Base-by-base conservation (phyloP, 108 stramenopile genomes). In the Mayamaea pseudoterrestris region DNA sequence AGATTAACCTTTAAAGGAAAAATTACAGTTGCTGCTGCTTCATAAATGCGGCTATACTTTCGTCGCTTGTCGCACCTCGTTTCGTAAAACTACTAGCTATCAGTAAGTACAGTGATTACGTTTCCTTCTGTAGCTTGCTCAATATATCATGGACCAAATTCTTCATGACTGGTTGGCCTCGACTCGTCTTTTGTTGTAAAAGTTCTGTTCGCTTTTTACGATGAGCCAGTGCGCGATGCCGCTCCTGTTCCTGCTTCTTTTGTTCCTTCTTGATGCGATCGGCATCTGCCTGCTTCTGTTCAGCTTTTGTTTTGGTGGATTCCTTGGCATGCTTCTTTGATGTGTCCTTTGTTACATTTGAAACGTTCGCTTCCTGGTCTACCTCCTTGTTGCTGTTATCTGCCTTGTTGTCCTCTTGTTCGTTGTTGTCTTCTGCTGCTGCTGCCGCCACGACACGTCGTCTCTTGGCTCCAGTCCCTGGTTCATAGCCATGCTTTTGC, bases 131-230 rank as follows among this genome's bases (percentile, higher is more conserved):
- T 22, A 87, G 58, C 53, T 80, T 82, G 23, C 53, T 58, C 44
- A 87, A 35, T 60, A 87, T 64, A 57, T 78, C 71, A n/a, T 66
- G 63, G 23, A 83, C 70, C 16, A 74, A 57, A 50, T 88, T 64
- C 31, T 76, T 74, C 71, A 88, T 83, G 44, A 88, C 55, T n/a
- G 85, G 85, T 47, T 87, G 85, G 2, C 85, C 85, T 17, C 68
- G 51, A 31, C 41, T 53, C 12, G 80, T 80, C 46, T 80, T 32
- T 41, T 80, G 50, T 52, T 44, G 50, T 36, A 81, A 58, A 12
- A 69, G 56, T 40, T 58, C 68, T 3, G 77, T 56, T 29, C 63
- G 61, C 32, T 57, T 25, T 30, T 62, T 76, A 2, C 83, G 58
- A 30, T 75, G 52, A 8, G 36, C 16, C 1, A 64, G 37, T 23